Conservation (phyloP, 2,329 filamentous ascomycete genomes). For the Aureobasidium musti region DNA sequence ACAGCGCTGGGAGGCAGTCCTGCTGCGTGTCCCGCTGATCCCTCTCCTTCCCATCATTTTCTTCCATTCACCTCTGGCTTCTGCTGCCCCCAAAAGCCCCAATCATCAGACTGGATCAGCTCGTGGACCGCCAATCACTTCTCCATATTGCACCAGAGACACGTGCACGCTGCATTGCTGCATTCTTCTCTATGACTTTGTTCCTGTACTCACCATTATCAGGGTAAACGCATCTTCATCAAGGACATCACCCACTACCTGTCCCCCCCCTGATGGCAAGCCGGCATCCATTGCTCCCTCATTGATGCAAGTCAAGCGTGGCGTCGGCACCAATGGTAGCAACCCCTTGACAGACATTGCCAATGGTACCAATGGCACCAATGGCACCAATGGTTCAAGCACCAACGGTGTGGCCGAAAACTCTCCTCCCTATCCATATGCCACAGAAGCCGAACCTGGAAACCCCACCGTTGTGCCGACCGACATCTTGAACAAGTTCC, state of each 20-base stretch:
- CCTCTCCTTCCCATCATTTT: not conserved
- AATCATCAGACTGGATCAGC: not conserved
- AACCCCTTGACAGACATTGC: conserved; percentile 20
- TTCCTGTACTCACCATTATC: conserved; percentile 46
- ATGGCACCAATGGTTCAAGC: conserved; percentile 35
- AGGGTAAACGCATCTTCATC: conserved; percentile 94
- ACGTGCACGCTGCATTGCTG: not conserved
- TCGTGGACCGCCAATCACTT: not conserved
- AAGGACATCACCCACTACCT: conserved; percentile 97
- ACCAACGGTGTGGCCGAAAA: conserved; percentile 34
- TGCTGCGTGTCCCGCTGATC: conserved; percentile 23
- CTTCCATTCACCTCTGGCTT: not conserved
- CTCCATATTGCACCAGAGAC: not conserved
- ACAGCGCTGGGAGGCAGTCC: conserved; percentile 33
- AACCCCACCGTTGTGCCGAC: conserved; percentile 87
- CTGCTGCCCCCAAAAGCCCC: not conserved
- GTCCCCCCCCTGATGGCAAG: conserved; percentile 71
- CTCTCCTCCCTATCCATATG: conserved; percentile 58
- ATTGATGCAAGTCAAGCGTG: conserved; percentile 59
- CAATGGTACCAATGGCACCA: conserved; percentile 31
- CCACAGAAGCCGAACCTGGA: conserved; percentile 60
- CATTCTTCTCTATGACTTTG: not conserved
- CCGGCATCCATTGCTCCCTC: conserved; percentile 74
- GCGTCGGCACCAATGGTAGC: conserved; percentile 56
- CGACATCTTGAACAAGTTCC: conserved; percentile 73